Evolutionary conservation across 2,329 filamentous ascomycete genomes (phyloP), one percentile per base, ranked within the genome.

Genomic region (Fonsecaea erecta): DNA sequence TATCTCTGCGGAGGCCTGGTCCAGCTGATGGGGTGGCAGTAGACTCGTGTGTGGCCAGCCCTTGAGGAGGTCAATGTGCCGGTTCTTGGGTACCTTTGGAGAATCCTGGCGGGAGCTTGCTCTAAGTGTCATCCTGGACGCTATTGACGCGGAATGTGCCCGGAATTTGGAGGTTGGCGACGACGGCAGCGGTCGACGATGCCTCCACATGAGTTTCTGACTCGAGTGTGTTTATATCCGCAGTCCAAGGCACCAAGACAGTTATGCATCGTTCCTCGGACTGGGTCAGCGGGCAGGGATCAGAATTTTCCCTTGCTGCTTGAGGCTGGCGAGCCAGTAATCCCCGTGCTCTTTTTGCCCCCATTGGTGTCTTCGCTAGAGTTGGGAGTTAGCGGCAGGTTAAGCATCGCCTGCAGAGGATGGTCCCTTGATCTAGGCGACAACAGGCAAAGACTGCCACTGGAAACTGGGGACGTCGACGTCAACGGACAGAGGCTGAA

Each of bases 21-120:
- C 82, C 14, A 88, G 80, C 3, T 81, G 75, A 2, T 43, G 56
- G 1, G 85, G 84, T 6, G 92, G 91, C 9, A 96, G 83, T 6
- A 95, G 84, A 30, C 80, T 77, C 40, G 82, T 77, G 73, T 82
- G 80, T 2, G 83, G 83, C 78, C 79, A 81, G 28, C 81, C 81
- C 61, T 75, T 74, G 60, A 78, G 74, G 14, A 83, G 75, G 71
- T 83, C 77, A 60, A 83, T 80, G 43, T 65, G 69, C 52, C 64
- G 64, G 21, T 32, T 48, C n/a, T 35, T 59, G 4, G 28, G 18
- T 5, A 62, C 52, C 51, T 60, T 66, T 37, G 62, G 55, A 26
- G 35, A 52, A 48, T 21, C 24, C 12, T 24, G 8, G 28, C 4
- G 40, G 32, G 28, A 26, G 24, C 8, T 24, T 16, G 16, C 28